Percentiles rank a stretch among this genome's conserved stretches.
Conservation (phyloP, 108 stramenopile species). For the Cyclotella cryptica region DNA sequence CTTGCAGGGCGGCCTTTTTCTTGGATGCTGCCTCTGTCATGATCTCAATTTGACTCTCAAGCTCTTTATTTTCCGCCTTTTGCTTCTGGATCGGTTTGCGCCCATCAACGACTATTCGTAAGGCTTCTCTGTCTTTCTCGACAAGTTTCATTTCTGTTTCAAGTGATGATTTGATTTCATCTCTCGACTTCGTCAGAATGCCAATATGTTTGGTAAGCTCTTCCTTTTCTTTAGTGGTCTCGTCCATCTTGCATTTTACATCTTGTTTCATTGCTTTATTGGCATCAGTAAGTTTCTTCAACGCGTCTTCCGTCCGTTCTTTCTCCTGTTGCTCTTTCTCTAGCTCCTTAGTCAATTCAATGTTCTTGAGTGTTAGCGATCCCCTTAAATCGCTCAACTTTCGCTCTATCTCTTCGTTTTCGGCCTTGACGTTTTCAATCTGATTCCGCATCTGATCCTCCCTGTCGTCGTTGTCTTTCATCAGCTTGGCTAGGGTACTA, state of each 20-base stretch:
- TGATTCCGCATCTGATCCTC: background rate
- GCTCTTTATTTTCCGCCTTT: conserved; percentile 42
- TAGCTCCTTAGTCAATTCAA: background rate
- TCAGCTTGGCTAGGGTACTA: background rate
- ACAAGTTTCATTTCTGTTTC: conserved; percentile 37
- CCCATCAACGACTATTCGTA: conserved; percentile 25
- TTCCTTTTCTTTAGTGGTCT: conserved; percentile 33
- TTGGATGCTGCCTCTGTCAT: conserved; percentile 33
- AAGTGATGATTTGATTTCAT: conserved; percentile 26
- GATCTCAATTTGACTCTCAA: conserved; percentile 28
- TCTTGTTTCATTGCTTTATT: conserved; percentile 18
- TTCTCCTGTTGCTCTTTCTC: background rate
- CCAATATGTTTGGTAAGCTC: conserved; percentile 36
- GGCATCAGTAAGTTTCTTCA: background rate
- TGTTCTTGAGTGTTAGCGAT: background rate
- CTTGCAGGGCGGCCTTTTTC: conserved; percentile 28
- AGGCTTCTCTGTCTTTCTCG: conserved; percentile 36
- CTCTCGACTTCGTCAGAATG: conserved; percentile 37
- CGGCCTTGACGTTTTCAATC: background rate
- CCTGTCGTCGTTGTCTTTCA: background rate
- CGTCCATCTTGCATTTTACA: conserved; percentile 19
- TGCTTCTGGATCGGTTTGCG: conserved; percentile 34
- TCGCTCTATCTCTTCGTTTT: background rate
- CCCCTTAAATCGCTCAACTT: background rate
- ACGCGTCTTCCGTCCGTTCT: background rate